Conservation (phyloP, 2,329 filamentous ascomycete genomes). For the Nemania sp. region DNA sequence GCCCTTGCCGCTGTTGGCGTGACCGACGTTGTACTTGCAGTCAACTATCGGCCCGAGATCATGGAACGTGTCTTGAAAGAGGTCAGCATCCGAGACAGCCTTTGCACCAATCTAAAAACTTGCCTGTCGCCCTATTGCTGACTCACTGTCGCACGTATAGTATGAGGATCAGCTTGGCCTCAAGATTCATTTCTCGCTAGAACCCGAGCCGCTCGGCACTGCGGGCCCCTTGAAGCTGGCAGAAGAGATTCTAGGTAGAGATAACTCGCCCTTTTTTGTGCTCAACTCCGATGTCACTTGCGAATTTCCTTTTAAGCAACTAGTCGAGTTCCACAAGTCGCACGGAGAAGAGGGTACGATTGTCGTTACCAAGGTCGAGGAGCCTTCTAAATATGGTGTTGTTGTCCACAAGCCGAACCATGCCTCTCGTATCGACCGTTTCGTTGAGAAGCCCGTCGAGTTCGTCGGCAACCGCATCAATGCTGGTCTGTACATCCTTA, state of each 20-base stretch:
- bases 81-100: conserved; percentile 53
- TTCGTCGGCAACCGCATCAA: conserved; percentile 99
- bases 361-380: conserved; percentile 97
- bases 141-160: conserved; percentile 47
- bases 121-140: conserved; percentile 23
- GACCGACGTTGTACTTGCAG: conserved; percentile 94
- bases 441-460: conserved; percentile 98
- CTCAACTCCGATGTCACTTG: conserved; percentile 98
- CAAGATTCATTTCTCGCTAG: conserved; percentile 95
- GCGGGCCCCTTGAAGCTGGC: conserved; percentile 95
- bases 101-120: conserved; percentile 9
- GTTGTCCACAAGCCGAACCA: conserved; percentile 96
- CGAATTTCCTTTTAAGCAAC: conserved; percentile 91
- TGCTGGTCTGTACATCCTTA: conserved; percentile 96
- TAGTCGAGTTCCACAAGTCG: conserved; percentile 86
- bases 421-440: conserved; percentile 90
- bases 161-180: conserved; percentile 92
- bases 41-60: conserved; percentile 98
- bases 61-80: conserved; percentile 94
- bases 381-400: conserved; percentile 98
- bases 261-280: conserved; percentile 94
- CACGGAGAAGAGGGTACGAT: conserved; percentile 98
- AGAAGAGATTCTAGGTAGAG: conserved; percentile 88
- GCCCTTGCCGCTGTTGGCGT: conserved; percentile 91
- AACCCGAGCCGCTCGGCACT: conserved; percentile 92